Evolutionary conservation across 139 green algal species (phyloP).

Genomic region (Zygnema circumcarinatum): DNA sequence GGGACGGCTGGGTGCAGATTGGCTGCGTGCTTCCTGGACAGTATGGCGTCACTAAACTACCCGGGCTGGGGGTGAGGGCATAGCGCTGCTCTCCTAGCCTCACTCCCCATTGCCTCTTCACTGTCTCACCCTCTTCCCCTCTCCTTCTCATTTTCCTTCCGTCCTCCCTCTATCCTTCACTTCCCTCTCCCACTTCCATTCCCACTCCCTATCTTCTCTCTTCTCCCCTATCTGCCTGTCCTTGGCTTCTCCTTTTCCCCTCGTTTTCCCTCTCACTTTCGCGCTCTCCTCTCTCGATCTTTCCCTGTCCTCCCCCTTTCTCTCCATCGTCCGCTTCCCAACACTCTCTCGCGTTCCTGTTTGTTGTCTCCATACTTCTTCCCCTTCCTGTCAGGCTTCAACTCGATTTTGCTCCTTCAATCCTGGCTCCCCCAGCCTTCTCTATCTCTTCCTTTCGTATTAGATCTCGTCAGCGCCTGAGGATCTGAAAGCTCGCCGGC

Average conservation of each 20-base stretch:
- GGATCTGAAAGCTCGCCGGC: no score
- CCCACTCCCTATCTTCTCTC: neutral
- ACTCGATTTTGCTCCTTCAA: no score
- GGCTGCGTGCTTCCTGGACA: conserved; percentile 97
- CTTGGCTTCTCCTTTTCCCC: neutral
- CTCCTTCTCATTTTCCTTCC: neutral
- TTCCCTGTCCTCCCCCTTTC: no score
- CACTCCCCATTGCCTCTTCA: neutral
- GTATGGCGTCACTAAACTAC: conserved; percentile 96
- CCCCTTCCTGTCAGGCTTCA: no score
- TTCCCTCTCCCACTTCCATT: neutral
- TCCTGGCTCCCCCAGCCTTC: no score
- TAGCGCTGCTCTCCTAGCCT: neutral
- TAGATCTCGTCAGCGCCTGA: no score
- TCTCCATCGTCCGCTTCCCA: no score
- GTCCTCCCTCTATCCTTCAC: neutral
- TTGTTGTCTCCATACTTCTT: no score
- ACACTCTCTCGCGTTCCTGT: no score
- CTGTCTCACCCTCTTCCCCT: neutral
- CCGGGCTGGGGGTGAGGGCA: conserved; percentile 85
- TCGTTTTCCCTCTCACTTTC: neutral
- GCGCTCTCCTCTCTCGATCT: no score
- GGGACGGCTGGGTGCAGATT: no score
- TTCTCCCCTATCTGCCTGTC: neutral
- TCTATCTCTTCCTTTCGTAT: no score